phyloP scores from a whole-genome alignment of 1,139 yeast genomes.

The Taphrina flavorubra region DNA sequence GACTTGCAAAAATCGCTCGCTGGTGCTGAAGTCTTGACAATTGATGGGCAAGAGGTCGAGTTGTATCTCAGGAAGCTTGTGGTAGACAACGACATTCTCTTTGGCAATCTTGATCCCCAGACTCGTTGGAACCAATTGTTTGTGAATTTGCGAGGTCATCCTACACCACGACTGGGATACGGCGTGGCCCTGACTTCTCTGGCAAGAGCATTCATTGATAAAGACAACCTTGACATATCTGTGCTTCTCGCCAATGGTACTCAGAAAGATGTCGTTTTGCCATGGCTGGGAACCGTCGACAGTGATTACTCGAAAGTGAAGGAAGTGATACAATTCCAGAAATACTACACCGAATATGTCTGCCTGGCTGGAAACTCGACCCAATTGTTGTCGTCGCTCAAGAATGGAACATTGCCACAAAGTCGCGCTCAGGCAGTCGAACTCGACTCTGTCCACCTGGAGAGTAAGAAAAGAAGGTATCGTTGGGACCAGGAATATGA shows the following conservation, averaged over 20 bases:
- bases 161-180: conserved; percentile 26
- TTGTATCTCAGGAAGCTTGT: not conserved
- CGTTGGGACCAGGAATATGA: conserved; percentile 22
- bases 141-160: conserved; percentile 27
- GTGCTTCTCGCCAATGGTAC: conserved; percentile 15
- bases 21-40: conserved; percentile 9
- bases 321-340: conserved; percentile 3
- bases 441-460: not conserved
- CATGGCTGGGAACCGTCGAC: conserved; percentile 26
- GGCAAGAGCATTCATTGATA: conserved; percentile 1
- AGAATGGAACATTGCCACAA: not conserved
- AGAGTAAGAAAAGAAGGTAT: conserved; percentile 5
- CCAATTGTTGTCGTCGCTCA: not conserved
- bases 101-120: conserved; percentile 27
- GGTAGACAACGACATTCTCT: conserved; percentile 2
- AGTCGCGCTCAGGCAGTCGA: conserved; percentile 3
- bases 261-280: not conserved
- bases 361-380: conserved; percentile 15
- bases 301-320: conserved; percentile 20
- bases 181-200: conserved; percentile 20
- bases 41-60: conserved; percentile 17
- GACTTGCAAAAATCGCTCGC: conserved; percentile 24
- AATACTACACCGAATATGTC: conserved; percentile 18
- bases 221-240: conserved; percentile 4
- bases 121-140: conserved; percentile 26